A percentile compares a stretch with the other conserved stretches of the same genome.
Conservation (phyloP, 371 early-diverging fungal species). For the Polyrhizophydium stewartii region DNA sequence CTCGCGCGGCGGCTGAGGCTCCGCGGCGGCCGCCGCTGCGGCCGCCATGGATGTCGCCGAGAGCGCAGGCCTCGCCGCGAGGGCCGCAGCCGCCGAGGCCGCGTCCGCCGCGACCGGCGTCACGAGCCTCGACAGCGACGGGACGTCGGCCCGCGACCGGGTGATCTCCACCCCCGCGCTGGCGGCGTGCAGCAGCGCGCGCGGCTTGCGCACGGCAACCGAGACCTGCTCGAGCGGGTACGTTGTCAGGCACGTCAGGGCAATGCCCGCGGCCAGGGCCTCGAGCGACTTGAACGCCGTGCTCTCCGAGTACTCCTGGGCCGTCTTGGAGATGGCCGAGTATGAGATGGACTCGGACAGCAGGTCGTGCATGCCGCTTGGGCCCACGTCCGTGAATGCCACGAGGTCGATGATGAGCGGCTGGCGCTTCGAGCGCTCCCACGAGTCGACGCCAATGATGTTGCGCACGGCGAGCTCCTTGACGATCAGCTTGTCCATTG, state of each 20-base stretch:
- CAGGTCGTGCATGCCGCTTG: constrained; percentile 58
- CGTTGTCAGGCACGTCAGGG: constrained; percentile 20
- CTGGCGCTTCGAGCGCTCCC: constrained; percentile 85
- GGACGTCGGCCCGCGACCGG: constrained; percentile 50
- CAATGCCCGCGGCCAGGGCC: constrained; percentile 43
- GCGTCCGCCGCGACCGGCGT: not conserved
- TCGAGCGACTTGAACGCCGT: constrained; percentile 57
- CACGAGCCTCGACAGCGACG: constrained; percentile 10
- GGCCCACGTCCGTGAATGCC: constrained; percentile 68
- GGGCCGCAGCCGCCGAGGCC: constrained; percentile 15
- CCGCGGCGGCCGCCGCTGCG: not conserved
- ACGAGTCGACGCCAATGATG: constrained; percentile 84
- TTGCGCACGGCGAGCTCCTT: constrained; percentile 76
- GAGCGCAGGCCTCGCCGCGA: not conserved
- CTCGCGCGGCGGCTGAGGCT: constrained; percentile 10
- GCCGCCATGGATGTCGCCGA: not conserved
- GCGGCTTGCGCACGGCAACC: constrained; percentile 80
- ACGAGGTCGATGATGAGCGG: constrained; percentile 76
- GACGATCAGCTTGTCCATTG: constrained; percentile 74
- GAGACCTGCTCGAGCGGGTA: constrained; percentile 41
- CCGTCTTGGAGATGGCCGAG: constrained; percentile 70
- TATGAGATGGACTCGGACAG: constrained; percentile 78
- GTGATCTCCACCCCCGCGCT: constrained; percentile 84
- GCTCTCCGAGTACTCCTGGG: constrained; percentile 70
- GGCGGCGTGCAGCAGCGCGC: constrained; percentile 86